These are phyloP conservation scores for Chiua virens DNA, from an alignment of 768 basidiomycete genomes.

Conservation along the genomic window DNA sequence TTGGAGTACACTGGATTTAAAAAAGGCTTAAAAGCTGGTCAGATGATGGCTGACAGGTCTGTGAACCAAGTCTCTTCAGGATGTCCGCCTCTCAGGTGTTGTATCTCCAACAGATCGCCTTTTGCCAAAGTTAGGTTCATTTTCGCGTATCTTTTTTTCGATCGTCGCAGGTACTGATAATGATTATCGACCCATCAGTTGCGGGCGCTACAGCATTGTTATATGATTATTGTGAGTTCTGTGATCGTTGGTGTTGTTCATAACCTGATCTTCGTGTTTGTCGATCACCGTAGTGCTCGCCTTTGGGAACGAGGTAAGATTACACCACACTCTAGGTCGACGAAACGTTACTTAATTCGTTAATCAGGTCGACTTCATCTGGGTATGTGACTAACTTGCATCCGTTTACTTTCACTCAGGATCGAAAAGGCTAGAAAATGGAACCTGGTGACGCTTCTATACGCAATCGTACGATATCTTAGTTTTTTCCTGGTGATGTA, in stretches of 20 bases:
- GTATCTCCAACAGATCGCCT: constrained; percentile 4
- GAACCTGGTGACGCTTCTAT: constrained; percentile 17
- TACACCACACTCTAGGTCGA: neutral
- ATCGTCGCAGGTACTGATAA: neutral
- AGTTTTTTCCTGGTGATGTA: constrained; percentile 15
- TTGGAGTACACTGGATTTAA: no score
- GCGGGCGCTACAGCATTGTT: constrained; percentile 9
- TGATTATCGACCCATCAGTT: constrained; percentile 1
- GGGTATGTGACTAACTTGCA: constrained; percentile 3
- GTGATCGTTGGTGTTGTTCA: neutral
- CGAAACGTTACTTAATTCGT: neutral
- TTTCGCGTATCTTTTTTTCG: neutral
- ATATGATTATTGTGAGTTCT: constrained; percentile 16
- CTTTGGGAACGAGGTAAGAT: constrained; percentile 12
- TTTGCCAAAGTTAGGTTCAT: constrained; percentile 9
- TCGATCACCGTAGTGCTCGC: constrained; percentile 7
- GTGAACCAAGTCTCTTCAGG: neutral
- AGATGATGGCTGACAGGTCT: no score
- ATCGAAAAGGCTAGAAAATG: constrained; percentile 14
- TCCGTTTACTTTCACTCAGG: neutral
- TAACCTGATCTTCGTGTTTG: neutral
- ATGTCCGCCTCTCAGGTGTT: constrained; percentile 1
- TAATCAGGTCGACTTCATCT: constrained; percentile 20
- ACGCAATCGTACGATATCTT: constrained; percentile 19
- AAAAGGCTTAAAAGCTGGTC: no score